phyloP scores from a whole-genome alignment of 106 monocot genomes.

The Triglochin maritima region DNA sequence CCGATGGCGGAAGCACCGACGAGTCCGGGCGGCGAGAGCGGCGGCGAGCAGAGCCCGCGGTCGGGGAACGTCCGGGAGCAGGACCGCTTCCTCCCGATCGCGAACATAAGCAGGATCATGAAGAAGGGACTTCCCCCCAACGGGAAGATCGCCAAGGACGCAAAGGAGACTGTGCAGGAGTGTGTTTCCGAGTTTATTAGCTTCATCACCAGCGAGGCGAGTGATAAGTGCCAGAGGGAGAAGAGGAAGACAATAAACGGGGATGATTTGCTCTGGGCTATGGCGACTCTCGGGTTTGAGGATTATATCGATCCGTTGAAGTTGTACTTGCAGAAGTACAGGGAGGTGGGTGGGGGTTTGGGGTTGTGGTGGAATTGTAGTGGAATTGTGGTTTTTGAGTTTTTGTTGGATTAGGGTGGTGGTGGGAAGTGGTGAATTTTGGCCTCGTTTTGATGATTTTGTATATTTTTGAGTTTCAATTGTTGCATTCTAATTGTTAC shows the following conservation, averaged over 20 bases:
- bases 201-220: slow-evolving; percentile 69
- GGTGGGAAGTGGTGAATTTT: too few relatives aligned
- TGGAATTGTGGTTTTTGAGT: not conserved
- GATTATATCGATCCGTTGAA: slow-evolving; percentile 41
- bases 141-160: slow-evolving; percentile 65
- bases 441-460: too few relatives aligned
- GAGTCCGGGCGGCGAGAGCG: slow-evolving; percentile 22
- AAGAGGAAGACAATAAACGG: slow-evolving; percentile 50
- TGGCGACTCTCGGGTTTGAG: slow-evolving; percentile 47
- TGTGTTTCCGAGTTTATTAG: slow-evolving; percentile 81
- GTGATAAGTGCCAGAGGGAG: slow-evolving; percentile 40
- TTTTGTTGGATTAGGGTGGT: not conserved
- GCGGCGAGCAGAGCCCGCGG: slow-evolving; percentile 1
- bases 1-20: slow-evolving; percentile 20
- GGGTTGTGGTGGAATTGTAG: not conserved
- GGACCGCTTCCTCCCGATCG: slow-evolving; percentile 62
- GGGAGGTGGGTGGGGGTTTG: slow-evolving; percentile 20
- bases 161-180: slow-evolving; percentile 68
- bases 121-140: slow-evolving; percentile 46
- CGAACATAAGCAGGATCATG: slow-evolving; percentile 66
- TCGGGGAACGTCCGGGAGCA: slow-evolving; percentile 28
- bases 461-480: too few relatives aligned
- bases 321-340: slow-evolving; percentile 32
- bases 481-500: too few relatives aligned
- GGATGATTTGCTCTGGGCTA: slow-evolving; percentile 44